Evolutionary conservation across 192 early-diverging fungal genomes (phyloP), one percentile per base, ranked within the genome.

Genomic region (Coemansia javaensis): DNA sequence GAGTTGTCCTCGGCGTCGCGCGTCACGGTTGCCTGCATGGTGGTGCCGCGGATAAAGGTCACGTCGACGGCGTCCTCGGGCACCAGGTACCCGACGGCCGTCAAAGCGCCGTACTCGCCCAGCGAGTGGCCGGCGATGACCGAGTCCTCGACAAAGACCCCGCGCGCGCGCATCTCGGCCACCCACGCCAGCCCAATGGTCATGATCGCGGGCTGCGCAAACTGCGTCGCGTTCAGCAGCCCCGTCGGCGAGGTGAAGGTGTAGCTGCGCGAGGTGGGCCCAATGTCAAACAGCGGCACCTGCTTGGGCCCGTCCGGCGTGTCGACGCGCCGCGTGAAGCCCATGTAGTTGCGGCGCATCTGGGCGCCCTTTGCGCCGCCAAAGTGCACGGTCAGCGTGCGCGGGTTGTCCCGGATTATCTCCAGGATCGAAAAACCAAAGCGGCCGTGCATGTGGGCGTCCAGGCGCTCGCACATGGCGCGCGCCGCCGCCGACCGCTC

Each of bases 1-100:
- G 94, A 95, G n/a, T 86, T 81, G 31, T 87, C 80, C 17, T 75
- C 24, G 1, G 63, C 59, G 45, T 94, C 92, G 44, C 92, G 85
- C 43, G 77, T 79, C 2, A 97, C 94, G 15, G 90, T 88, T 32
- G 86, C 77, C 79, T 95, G 94, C 94, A 97, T 95, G n/a, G 91
- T 93, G 88, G 93, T 90, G 56, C 94, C 94, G 62, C 94, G 88
- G 79, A 92, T 90, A 75, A 97, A 95, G 17, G 90, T 89, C 17
- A 97, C 85, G 53, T 95, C 92, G 32, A 93, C 82, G 9, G 93
- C 62, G 17, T 84, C 79, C 59, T 94, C 89, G 44, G 93, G 79
- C 14, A 84, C 75, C 4, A 91, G 82, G 47, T 85, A 5, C 7
- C 28, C 88, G 36, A 93, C 80, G 20, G 92, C 77, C 3, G 89